phyloP scores from a whole-genome alignment of 768 basidiomycete genomes.

The Auricularia heimuer region DNA sequence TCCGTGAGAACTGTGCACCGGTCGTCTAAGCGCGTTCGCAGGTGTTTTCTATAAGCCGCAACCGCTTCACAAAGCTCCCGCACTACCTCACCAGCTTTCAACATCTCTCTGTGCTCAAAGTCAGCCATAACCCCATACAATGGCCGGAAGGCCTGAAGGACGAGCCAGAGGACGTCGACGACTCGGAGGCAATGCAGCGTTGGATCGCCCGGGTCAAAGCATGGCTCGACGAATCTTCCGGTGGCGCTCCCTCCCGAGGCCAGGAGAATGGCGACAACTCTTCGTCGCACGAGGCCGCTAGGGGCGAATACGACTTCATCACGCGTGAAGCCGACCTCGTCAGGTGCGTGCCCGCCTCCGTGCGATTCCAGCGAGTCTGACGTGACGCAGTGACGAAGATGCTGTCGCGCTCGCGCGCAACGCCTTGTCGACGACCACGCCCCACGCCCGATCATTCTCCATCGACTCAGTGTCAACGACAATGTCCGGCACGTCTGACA shows the following conservation, averaged over 20 bases:
- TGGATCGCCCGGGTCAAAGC: conserved; percentile 64
- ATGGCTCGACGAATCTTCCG: conserved; percentile 51
- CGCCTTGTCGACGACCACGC: conserved; percentile 15
- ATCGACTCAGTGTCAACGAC: conserved; percentile 35
- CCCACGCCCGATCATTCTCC: conserved; percentile 51
- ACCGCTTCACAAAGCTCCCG: conserved; percentile 74
- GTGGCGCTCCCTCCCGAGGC: neutral
- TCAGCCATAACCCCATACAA: conserved; percentile 87
- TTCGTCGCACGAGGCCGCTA: neutral
- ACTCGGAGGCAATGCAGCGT: conserved; percentile 46
- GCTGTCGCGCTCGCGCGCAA: conserved; percentile 25
- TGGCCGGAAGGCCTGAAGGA: conserved; percentile 72
- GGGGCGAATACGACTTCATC: neutral
- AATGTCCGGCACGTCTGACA: neutral
- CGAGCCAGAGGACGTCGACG: conserved; percentile 33
- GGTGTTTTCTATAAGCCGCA: conserved; percentile 82
- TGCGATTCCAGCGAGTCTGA: neutral
- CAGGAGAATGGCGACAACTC: neutral
- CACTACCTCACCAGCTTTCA: conserved; percentile 65
- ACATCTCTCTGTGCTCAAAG: conserved; percentile 66
- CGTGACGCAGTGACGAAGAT: conserved; percentile 29
- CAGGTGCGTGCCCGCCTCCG: conserved; percentile 1
- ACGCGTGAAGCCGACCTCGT: neutral
- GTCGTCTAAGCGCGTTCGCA: conserved; percentile 21
- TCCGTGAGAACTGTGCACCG: neutral